Percentiles rank a stretch among this genome's conserved stretches.
Evolutionary conservation across 805 yeast species (phyloP).

Genomic region (Saccharomycopsis sp.): DNA sequence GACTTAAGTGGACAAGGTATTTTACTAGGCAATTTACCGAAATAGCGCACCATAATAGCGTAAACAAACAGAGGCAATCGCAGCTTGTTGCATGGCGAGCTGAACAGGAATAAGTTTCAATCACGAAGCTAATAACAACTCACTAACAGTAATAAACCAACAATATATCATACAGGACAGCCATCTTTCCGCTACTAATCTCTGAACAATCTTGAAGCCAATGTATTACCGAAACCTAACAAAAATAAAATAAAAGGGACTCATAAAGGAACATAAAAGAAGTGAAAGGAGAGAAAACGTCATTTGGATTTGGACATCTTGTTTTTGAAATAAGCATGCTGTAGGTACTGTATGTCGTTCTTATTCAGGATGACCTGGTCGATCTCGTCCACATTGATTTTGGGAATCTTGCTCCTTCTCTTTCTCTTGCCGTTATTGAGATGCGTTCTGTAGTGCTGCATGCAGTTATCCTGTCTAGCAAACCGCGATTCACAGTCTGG

Average conservation of each 20-base stretch:
- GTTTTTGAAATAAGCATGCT: slow-evolving; percentile 1
- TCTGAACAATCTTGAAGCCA: too few relatives aligned
- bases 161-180: too few relatives aligned
- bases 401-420: slow-evolving; percentile 8
- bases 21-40: too few relatives aligned
- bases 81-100: too few relatives aligned
- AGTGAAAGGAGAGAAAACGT: background rate
- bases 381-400: background rate
- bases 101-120: too few relatives aligned
- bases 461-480: slow-evolving; percentile 90
- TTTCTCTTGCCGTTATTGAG: slow-evolving; percentile 25
- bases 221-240: background rate
- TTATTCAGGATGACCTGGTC: background rate
- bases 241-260: too few relatives aligned
- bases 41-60: too few relatives aligned
- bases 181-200: too few relatives aligned
- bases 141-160: too few relatives aligned
- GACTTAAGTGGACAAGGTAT: too few relatives aligned
- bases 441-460: slow-evolving; percentile 88
- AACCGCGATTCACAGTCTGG: slow-evolving; percentile 78
- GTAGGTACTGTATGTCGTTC: background rate
- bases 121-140: too few relatives aligned
- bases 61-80: too few relatives aligned
- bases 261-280: background rate
- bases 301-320: background rate